phyloP scores from a whole-genome alignment of 495 filamentous ascomycete species.

The Aspergillus nidulans region DNA sequence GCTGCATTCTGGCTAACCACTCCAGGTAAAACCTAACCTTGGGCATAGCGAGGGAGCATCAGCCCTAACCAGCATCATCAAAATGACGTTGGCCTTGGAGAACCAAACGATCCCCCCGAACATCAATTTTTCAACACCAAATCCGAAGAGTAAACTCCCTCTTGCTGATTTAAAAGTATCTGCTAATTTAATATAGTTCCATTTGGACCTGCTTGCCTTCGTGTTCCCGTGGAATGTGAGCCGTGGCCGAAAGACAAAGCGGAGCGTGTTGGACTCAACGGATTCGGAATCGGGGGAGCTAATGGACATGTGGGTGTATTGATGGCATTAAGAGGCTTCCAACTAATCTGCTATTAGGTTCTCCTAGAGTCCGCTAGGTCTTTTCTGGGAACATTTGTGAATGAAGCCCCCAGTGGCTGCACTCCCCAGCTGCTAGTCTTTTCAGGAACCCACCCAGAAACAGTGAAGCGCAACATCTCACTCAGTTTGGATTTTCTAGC shows the following conservation, averaged over 20 bases:
- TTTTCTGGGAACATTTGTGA: neutral
- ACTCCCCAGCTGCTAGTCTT: conserved; percentile 7
- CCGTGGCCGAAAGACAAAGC: conserved; percentile 22
- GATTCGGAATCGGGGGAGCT: conserved; percentile 30
- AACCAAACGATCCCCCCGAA: conserved; percentile 51
- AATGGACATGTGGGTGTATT: conserved; percentile 24
- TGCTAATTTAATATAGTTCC: neutral
- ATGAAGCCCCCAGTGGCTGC: neutral
- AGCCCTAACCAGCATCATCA: conserved; percentile 54
- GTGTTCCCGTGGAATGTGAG: conserved; percentile 20
- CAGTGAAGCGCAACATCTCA: neutral
- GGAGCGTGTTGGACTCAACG: conserved; percentile 28
- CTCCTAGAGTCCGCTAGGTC: conserved; percentile 15
- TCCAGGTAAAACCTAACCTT: conserved; percentile 44
- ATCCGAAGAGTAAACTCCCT: conserved; percentile 14
- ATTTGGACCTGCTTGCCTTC: conserved; percentile 3
- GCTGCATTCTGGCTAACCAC: neutral
- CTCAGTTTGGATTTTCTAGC: neutral
- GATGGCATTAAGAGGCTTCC: neutral
- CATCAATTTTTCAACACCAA: conserved; percentile 22
- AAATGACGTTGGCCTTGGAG: conserved; percentile 51
- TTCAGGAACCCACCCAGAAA: conserved; percentile 11
- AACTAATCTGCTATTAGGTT: conserved; percentile 5
- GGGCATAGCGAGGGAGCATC: conserved; percentile 51
- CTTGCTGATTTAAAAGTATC: neutral